Conservation (phyloP, 257 asterid species). For the Linderniella brevidens region DNA sequence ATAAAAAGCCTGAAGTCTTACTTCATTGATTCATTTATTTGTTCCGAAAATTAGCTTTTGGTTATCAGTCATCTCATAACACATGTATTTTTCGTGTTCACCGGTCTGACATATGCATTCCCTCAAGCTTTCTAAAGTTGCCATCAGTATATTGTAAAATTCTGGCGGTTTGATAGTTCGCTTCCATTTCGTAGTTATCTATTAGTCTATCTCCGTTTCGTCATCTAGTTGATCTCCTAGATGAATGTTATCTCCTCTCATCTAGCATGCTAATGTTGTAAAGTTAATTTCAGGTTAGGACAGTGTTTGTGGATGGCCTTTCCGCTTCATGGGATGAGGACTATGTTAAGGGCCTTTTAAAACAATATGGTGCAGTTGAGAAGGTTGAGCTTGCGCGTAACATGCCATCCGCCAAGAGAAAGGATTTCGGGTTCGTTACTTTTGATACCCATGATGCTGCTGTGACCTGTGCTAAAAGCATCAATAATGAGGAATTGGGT, state of each 20-base stretch:
- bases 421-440: constrained; percentile 91
- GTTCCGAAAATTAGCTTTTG: too few species aligned
- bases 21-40: too few species aligned
- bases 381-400: constrained; percentile 90
- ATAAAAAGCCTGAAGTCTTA: too few species aligned
- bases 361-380: constrained; percentile 56
- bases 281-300: constrained; percentile 58
- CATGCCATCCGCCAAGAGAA: constrained; percentile 98
- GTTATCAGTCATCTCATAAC: too few species aligned
- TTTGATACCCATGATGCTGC: constrained; percentile 88
- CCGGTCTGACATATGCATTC: too few species aligned
- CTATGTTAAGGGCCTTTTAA: constrained; percentile 47
- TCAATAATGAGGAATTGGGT: constrained; percentile 82
- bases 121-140: too few species aligned
- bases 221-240: constrained; percentile 1
- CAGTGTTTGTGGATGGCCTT: constrained; percentile 93
- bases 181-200: too few species aligned
- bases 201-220: not conserved
- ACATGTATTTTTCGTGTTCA: too few species aligned
- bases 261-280: constrained; percentile 3
- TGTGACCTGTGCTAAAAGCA: constrained; percentile 71
- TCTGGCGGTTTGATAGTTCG: too few species aligned
- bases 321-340: constrained; percentile 89
- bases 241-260: not conserved
- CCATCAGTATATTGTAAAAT: too few species aligned